Conservation (phyloP, 352 stramenopile species). For the Phytopythium vexans region DNA sequence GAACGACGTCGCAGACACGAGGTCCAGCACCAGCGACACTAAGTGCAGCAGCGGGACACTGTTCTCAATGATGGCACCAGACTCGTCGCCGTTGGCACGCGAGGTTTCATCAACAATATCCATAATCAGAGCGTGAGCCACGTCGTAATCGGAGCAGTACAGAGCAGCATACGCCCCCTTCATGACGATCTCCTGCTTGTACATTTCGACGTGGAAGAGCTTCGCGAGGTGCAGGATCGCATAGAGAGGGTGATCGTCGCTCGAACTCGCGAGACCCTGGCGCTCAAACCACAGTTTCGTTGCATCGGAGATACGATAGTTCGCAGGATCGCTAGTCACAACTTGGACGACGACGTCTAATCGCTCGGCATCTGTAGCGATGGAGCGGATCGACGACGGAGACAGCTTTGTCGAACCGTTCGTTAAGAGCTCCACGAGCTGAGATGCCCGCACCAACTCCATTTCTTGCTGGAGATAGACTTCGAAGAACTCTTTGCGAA, state of each 20-base stretch:
- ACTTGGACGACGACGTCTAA: conserved; percentile 47
- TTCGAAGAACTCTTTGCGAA: conserved; percentile 21
- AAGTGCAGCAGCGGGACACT: conserved; percentile 38
- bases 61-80: conserved; percentile 2
- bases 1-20: conserved; percentile 62
- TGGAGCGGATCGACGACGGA: conserved; percentile 19
- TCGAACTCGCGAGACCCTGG: conserved; percentile 11
- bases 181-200: conserved; percentile 47
- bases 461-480: conserved; percentile 23
- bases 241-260: conserved; percentile 23
- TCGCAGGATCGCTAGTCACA: conserved; percentile 58
- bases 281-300: conserved; percentile 39
- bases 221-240: conserved; percentile 49
- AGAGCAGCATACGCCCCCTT: conserved; percentile 66
- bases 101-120: conserved; percentile 21
- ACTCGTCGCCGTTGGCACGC: conserved; percentile 6
- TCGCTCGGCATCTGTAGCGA: conserved; percentile 15
- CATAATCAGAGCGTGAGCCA: conserved; percentile 44
- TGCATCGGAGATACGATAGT: conserved; percentile 49
- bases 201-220: conserved; percentile 37
- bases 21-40: conserved; percentile 61
- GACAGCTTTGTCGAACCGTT: conserved; percentile 48
- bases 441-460: conserved; percentile 33
- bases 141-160: conserved; percentile 66
- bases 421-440: conserved; percentile 58